Base-by-base conservation (phyloP, 441 rosid species). In the Arabidopsis hybrid region DNA sequence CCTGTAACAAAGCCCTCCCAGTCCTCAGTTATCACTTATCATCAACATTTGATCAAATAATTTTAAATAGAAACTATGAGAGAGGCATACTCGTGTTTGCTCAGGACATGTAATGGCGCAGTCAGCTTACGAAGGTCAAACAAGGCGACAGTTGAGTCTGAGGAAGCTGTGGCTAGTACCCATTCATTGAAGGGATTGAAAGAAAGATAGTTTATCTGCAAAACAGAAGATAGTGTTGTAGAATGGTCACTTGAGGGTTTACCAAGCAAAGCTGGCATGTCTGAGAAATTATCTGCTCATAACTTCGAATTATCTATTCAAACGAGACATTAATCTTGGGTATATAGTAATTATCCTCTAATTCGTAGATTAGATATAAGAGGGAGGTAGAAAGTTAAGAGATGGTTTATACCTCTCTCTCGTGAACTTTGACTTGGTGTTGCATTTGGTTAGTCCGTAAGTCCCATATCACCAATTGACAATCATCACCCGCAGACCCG, bases 91-190 rank as follows among this genome's bases (percentile, higher is more conserved):
- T 43, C 83, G 61, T 93, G 94, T 68, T 86, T 81, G 60, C 88
- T 83, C 55, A 93, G 78, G 67, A 84, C 82, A 77, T 91, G 92
- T 71, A 91, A 78, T 3, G 96, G 89, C 3, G 57, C 67, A 35
- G 76, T 80, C 77, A 93, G 83, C 85, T 91, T 91, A 60, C 98
- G 86, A 69, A 85, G 74, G 79, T 93, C 98, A 80, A 89, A 89
- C 73, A 91, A 83, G 61, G 84, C 86, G 26, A 89, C 85, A 1
- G 97, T 88, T 4, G 91, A 77, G 74, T 93, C 98, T 16, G 94
- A 88, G 60, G 97, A 91, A 26, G 92, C 97, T 7, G 97, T 93
- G 34, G 98, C 97, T 71, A 91, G 65, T 69, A 93, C 78, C 94
- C 96, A 93, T 71, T 93, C 97, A 63, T 91, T 89, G 55, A 76